These are phyloP conservation scores for Mimosa pudica DNA, from an alignment of 306 rosid genomes.

Conservation along the genomic window DNA sequence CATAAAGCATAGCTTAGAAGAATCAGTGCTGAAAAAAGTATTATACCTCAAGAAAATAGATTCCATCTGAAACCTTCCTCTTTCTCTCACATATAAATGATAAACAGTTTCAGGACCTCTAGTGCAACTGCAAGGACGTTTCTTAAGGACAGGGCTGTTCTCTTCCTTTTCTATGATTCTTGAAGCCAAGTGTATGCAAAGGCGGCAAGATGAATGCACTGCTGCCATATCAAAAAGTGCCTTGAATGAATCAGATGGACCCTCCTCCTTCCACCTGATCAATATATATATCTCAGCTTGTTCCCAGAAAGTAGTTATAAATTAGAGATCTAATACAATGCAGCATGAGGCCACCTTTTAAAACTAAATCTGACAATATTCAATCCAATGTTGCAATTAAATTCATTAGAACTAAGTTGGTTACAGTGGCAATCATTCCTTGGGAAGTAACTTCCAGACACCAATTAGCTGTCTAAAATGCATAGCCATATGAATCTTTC, in stretches of 20 bases:
- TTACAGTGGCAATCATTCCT: slow-evolving; percentile 11
- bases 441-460: not conserved
- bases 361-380: slow-evolving; percentile 8
- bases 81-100: slow-evolving; percentile 83
- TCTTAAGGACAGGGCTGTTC: slow-evolving; percentile 58
- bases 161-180: slow-evolving; percentile 73
- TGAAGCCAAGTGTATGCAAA: slow-evolving; percentile 95
- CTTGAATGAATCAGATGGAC: slow-evolving; percentile 95
- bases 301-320: slow-evolving; percentile 23
- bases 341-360: slow-evolving; percentile 24
- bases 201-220: slow-evolving; percentile 98
- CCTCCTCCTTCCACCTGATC: slow-evolving; percentile 94
- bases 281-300: slow-evolving; percentile 37
- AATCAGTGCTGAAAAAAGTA: slow-evolving; percentile 12
- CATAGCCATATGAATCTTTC: not conserved
- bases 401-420: not conserved
- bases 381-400: not conserved
- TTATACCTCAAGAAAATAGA: slow-evolving; percentile 86
- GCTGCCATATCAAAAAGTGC: slow-evolving; percentile 99
- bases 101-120: slow-evolving; percentile 69
- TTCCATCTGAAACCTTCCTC: slow-evolving; percentile 86
- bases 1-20: not conserved
- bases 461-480: not conserved
- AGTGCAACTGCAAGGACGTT: slow-evolving; percentile 89
- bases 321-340: slow-evolving; percentile 17